Conservation (phyloP, 768 basidiomycete genomes). For the Trichaptum fuscoviolaceum region DNA sequence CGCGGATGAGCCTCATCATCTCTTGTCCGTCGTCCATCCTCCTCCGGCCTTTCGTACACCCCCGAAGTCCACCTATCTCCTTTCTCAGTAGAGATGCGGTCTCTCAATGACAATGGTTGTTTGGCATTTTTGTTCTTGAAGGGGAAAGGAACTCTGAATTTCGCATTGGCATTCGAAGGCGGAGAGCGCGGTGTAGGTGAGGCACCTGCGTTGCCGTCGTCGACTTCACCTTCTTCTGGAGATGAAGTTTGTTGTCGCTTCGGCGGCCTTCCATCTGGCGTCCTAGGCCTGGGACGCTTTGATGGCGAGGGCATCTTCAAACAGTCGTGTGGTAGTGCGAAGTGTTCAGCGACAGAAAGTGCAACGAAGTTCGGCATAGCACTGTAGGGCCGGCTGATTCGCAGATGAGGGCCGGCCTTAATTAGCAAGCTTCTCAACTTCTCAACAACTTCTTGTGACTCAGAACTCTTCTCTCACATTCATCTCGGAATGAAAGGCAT, state of each 20-base stretch:
- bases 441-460: neutral
- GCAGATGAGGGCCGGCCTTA: neutral
- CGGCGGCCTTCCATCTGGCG: slow-evolving; percentile 42
- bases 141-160: slow-evolving; percentile 62
- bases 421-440: neutral
- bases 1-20: neutral
- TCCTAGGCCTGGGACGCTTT: slow-evolving; percentile 58
- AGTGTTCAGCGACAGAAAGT: neutral
- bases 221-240: slow-evolving; percentile 80
- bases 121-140: slow-evolving; percentile 49
- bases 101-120: slow-evolving; percentile 2
- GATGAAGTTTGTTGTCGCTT: slow-evolving; percentile 57
- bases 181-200: slow-evolving; percentile 16
- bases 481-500: slow-evolving; percentile 13
- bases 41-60: slow-evolving; percentile 36
- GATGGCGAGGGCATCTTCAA: slow-evolving; percentile 19
- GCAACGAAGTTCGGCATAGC: neutral
- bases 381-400: neutral
- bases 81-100: neutral
- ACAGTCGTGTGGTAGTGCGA: neutral
- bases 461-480: slow-evolving; percentile 23
- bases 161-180: slow-evolving; percentile 24
- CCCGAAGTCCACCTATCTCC: slow-evolving; percentile 8
- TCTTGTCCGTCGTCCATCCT: slow-evolving; percentile 35
- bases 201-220: slow-evolving; percentile 41